Conservation (phyloP, 2,329 filamentous ascomycete species). For the Cyclaneusma minus region DNA sequence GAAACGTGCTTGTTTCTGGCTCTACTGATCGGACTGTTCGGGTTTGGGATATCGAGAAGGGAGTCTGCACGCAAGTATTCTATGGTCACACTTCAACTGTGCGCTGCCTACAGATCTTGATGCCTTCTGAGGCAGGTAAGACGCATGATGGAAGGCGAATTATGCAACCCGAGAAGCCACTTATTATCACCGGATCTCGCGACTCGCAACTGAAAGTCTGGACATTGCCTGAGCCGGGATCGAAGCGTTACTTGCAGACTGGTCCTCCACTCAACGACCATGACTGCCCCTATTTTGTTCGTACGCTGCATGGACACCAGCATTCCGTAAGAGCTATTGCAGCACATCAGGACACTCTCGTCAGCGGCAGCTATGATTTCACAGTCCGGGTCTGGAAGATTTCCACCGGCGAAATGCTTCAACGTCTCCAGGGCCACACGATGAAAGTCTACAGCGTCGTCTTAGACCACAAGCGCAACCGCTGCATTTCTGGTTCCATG, state of each 20-base stretch:
- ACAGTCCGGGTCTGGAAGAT: constrained; percentile 96
- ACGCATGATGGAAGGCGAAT: constrained; percentile 56
- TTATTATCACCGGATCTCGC: constrained; percentile 94
- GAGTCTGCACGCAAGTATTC: constrained; percentile 86
- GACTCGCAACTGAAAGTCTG: constrained; percentile 91
- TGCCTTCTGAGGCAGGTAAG: constrained; percentile 66
- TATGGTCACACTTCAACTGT: constrained; percentile 97
- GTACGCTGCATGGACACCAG: constrained; percentile 69
- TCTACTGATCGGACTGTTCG: constrained; percentile 95
- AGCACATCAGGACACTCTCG: constrained; percentile 85
- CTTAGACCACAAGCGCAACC: constrained; percentile 76
- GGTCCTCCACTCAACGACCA: constrained; percentile 56
- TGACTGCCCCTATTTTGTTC: constrained; percentile 90
- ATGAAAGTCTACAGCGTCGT: constrained; percentile 98
- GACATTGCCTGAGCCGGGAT: constrained; percentile 73
- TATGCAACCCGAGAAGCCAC: constrained; percentile 83
- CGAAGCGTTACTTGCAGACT: constrained; percentile 64
- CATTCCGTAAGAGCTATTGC: constrained; percentile 95
- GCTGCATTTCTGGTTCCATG: constrained; percentile 97
- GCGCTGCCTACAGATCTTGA: constrained; percentile 83
- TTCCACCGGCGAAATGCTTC: constrained; percentile 77
- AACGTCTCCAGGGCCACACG: constrained; percentile 71
- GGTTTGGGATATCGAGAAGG: constrained; percentile 97
- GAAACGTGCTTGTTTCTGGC: constrained; percentile 86
- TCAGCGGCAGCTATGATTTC: constrained; percentile 93